Base-by-base conservation (phyloP, 2,329 filamentous ascomycete species). In the Amauroascus verrucosus region DNA sequence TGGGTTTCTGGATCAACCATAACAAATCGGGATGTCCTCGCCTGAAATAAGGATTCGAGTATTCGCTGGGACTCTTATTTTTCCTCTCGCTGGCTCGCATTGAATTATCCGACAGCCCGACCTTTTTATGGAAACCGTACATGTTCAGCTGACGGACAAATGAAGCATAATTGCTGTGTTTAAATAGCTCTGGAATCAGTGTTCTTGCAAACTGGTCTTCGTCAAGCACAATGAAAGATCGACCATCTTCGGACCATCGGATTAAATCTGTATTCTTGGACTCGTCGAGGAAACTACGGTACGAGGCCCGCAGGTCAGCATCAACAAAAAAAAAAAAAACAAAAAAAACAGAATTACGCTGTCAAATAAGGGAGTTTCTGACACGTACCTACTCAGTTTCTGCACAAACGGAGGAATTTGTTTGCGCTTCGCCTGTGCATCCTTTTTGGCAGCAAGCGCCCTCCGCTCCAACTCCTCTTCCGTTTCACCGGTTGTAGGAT, bases 371-470 rank as follows among this genome's bases (percentile, higher is more conserved):
- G 38, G 24, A 37, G 24, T 16, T 3, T 14, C n/a, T 18, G 11
- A 32, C 45, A 64, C 80, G 72, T 75, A 94, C 91, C 91, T 97
- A 82, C 89, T 95, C 53, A 98, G 73, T 67, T 98, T 98, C 69
- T 96, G 90, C 41, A 98, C 90, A 74, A 98, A 98, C 0, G 93
- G 91, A 0, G 93, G 91, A 9, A 98, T 97, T 64, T 94, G 87
- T 70, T 97, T 97, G 63, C 90, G 78, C 70, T 95, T 97, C 14
- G 84, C 79, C 66, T 90, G 86, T 0, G 90, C 85, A 55, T 97
- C 93, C 65, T 84, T 82, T 74, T 94, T 95, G 7, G 89, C 89
- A 57, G 85, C 75, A 59, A 84, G 77, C 20, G 89, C 90, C 70
- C 83, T 83, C 65, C 85, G 82, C 65, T 95, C 88, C 56, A 96